Evolutionary conservation across 306 rosid species (phyloP).

Genomic region (Abrus pulchellus): DNA sequence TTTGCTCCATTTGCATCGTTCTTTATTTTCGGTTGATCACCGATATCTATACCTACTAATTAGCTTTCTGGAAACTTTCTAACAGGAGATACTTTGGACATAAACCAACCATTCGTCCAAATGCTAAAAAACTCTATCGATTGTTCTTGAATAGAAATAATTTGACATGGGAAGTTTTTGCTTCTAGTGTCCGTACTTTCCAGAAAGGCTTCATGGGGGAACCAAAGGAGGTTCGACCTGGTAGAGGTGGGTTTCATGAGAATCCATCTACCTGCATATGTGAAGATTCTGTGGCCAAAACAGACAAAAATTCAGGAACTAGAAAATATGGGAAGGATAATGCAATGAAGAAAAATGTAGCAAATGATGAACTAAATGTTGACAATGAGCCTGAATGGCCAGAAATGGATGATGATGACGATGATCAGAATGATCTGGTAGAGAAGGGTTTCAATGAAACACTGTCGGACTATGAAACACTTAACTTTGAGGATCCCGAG

Average conservation of each 20-base stretch:
- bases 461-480: slow-evolving; percentile 68
- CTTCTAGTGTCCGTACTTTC: slow-evolving; percentile 73
- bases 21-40: slow-evolving; percentile 23
- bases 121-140: slow-evolving; percentile 87
- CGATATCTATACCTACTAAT: slow-evolving; percentile 29
- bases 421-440: slow-evolving; percentile 65
- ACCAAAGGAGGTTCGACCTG: slow-evolving; percentile 92
- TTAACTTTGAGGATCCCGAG: slow-evolving; percentile 80
- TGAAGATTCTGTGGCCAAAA: slow-evolving; percentile 73
- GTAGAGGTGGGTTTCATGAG: slow-evolving; percentile 98
- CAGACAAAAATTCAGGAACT: slow-evolving; percentile 50
- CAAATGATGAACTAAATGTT: slow-evolving; percentile 54
- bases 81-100: slow-evolving; percentile 96
- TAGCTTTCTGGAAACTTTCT: slow-evolving; percentile 45
- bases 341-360: slow-evolving; percentile 54
- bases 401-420: slow-evolving; percentile 77
- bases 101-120: slow-evolving; percentile 99
- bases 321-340: slow-evolving; percentile 69
- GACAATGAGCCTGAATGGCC: slow-evolving; percentile 75
- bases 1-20: slow-evolving; percentile 26
- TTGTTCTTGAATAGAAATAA: slow-evolving; percentile 76
- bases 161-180: slow-evolving; percentile 91
- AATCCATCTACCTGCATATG: slow-evolving; percentile 94
- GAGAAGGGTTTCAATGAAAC: slow-evolving; percentile 71
- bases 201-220: slow-evolving; percentile 98